Evolutionary conservation across 1,284 basidiomycete genomes (phyloP).

Genomic region (Schizophyllum commune): DNA sequence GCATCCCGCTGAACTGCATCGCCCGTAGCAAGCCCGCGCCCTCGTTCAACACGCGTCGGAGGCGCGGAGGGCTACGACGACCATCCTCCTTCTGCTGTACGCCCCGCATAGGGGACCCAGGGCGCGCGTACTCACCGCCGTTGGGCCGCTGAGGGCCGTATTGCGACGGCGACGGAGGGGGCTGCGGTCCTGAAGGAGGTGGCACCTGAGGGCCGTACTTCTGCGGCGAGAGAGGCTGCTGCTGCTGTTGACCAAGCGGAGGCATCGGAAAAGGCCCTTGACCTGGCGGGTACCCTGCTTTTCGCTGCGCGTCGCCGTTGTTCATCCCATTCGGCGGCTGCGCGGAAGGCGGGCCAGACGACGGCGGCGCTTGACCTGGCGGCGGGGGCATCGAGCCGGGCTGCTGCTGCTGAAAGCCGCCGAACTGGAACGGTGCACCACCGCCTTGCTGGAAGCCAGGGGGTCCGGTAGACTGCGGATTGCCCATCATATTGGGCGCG

Average conservation of each 20-base stretch:
- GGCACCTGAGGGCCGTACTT: background rate
- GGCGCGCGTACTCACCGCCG: background rate
- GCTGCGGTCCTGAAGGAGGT: background rate
- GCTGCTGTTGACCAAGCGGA: background rate
- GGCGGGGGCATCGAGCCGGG: background rate
- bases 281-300: background rate
- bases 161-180: background rate
- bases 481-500: background rate
- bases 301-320: background rate
- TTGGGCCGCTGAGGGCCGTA: background rate
- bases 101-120: too few relatives aligned
- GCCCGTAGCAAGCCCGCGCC: conserved; percentile 41
- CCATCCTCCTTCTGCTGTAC: background rate
- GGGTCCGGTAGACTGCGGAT: background rate
- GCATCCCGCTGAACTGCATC: conserved; percentile 56
- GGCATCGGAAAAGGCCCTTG: background rate
- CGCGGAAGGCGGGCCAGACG: too few relatives aligned
- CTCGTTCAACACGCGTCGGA: background rate
- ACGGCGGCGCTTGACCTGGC: too few relatives aligned
- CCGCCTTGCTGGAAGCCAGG: background rate
- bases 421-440: background rate
- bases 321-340: background rate
- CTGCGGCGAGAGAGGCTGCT: background rate
- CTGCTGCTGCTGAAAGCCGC: background rate
- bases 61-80: background rate